These are phyloP conservation scores for Colletotrichum magnum DNA, from an alignment of 2,329 filamentous ascomycete genomes.

Conservation along the genomic window DNA sequence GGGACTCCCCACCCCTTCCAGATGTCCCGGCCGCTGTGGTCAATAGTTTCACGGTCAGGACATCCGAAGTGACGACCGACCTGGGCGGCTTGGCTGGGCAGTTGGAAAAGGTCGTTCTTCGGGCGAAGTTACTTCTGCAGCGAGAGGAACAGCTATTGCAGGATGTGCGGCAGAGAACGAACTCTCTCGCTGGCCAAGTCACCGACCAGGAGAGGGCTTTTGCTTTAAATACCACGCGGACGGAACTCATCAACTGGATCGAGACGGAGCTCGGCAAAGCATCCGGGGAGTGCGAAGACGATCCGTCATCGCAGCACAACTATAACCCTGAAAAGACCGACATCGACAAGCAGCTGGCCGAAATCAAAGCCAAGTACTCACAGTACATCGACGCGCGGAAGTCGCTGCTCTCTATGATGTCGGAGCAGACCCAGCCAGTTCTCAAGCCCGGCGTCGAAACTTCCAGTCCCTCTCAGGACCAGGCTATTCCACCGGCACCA, in stretches of 20 bases:
- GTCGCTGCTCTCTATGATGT: slow-evolving; percentile 59
- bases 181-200: slow-evolving; percentile 51
- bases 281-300: slow-evolving; percentile 49
- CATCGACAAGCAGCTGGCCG: slow-evolving; percentile 57
- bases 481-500: slow-evolving; percentile 43
- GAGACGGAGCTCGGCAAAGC: slow-evolving; percentile 72
- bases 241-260: slow-evolving; percentile 76
- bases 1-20: slow-evolving; percentile 59
- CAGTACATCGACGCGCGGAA: slow-evolving; percentile 66
- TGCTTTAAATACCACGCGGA: slow-evolving; percentile 69
- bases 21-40: slow-evolving; percentile 67
- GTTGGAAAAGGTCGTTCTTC: slow-evolving; percentile 71
- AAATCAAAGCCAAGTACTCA: slow-evolving; percentile 68
- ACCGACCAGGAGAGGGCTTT: slow-evolving; percentile 59
- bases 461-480: slow-evolving; percentile 23
- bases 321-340: slow-evolving; percentile 44
- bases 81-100: slow-evolving; percentile 63
- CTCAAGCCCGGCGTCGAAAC: slow-evolving; percentile 39
- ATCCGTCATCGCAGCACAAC: slow-evolving; percentile 40
- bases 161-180: slow-evolving; percentile 46
- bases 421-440: slow-evolving; percentile 49
- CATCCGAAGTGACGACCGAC: slow-evolving; percentile 54
- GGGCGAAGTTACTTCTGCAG: slow-evolving; percentile 69
- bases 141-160: slow-evolving; percentile 70
- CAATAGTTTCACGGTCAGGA: slow-evolving; percentile 62